Evolutionary conservation across 352 stramenopile genomes (phyloP), one percentile per base, ranked within the genome.

Genomic region (Peronospora belbahrii): DNA sequence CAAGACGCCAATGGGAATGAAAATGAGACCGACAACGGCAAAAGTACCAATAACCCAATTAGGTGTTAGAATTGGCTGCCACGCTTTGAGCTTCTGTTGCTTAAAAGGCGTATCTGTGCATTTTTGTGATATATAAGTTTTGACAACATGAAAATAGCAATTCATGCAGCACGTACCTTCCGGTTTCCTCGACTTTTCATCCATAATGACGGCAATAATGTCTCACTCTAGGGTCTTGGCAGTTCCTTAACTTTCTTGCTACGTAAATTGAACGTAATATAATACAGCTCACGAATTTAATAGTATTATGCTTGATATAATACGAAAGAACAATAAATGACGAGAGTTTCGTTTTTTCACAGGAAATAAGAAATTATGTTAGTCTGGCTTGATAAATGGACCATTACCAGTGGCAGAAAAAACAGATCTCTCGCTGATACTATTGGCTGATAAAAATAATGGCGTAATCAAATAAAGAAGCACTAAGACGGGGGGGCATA

Each of bases 1-100:
- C 27, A 91, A 67, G 51, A 94, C 77, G 78, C 95, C 95, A 43
- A 97, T 81, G 14, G 91, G 92, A 59, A 99, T 90, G 52, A 98
- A 97, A 56, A 97, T 88, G 15, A 97, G 65, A 1, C 87, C 91
- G 19, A 99, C 83, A 39, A 97, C 59, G 28, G 97, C 65, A 52
- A 98, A 98, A 13, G 90, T 78, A 45, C 67, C 74, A 56, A 98
- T 97, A 49, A 98, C 89, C 84, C 85, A 98, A 48, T 83, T 92
- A 32, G 97, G 94, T 65, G 96, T 97, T 19, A 98, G 65, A 40
- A 99, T 95, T 6, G 96, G 95, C 74, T 98, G 88, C 93, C 95
- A 98, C 27, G 95, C 84, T 55, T 95, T 91, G 48, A 93, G 73
- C 67, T 87, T 88, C 53, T 93, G 81, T 69, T 93, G 81, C 65